These are phyloP conservation scores for Chloromonas sp. DNA, from an alignment of 163 green algal genomes.

Conservation along the genomic window DNA sequence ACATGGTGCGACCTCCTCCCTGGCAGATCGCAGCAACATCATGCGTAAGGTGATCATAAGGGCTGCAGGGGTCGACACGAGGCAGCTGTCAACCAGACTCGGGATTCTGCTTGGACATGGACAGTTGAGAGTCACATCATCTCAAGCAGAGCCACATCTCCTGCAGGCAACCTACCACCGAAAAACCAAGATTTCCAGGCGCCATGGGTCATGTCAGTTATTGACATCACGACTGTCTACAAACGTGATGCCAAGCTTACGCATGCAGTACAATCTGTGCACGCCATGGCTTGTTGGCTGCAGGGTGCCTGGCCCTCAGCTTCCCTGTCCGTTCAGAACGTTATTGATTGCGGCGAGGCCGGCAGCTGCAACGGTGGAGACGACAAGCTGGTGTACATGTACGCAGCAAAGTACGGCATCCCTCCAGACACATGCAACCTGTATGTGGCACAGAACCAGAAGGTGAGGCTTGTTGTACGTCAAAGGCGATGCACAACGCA, in stretches of 20 bases:
- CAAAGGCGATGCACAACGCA: too few relatives aligned
- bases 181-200: not conserved
- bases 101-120: not conserved
- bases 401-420: conserved; percentile 37
- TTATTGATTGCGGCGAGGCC: conserved; percentile 70
- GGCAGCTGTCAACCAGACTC: not conserved
- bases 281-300: not conserved
- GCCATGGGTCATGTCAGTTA: too few relatives aligned
- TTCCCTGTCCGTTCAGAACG: conserved; percentile 70
- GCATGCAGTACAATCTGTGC: not conserved
- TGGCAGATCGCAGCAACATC: conserved; percentile 79
- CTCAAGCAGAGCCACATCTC: not conserved
- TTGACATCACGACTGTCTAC: not conserved
- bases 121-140: not conserved
- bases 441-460: conserved; percentile 58
- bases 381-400: conserved; percentile 19
- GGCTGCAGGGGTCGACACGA: too few relatives aligned
- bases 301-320: conserved; percentile 58
- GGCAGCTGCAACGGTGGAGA: conserved; percentile 62
- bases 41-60: conserved; percentile 25
- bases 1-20: conserved; percentile 52
- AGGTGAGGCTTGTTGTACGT: conserved; percentile 4
- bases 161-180: not conserved
- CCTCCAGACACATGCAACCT: conserved; percentile 80
- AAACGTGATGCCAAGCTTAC: not conserved